Evolutionary conservation across 179 eudicot species (phyloP), one percentile per base, ranked within the genome.

Genomic region (Corrigiola litoralis): DNA sequence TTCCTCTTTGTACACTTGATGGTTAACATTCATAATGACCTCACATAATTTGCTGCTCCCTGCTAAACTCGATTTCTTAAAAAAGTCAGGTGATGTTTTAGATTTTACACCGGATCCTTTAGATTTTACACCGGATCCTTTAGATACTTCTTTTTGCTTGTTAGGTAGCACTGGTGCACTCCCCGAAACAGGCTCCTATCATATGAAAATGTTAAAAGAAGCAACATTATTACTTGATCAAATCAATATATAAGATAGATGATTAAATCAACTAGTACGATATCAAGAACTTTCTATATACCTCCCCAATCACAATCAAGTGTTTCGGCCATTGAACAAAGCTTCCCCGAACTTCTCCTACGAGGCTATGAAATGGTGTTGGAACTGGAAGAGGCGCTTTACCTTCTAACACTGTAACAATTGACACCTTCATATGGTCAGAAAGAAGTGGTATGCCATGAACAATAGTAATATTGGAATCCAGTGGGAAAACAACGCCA

Each of bases 291-390:
- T n/a, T n/a, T n/a, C n/a, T 12, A 13, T 31, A 5, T 54, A 54
- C 40, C 58, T 54, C 40, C 3, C 40, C 58, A 5, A 54, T 6
- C n/a, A 14, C n/a, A 16, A 54, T 54, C 4, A 54, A 6, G 10
- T 54, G 4, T 20, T 54, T 54, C 1, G 59, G 59, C 59, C 59
- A 55, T 14, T 55, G 59, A n/a, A 55, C 41, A 55, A 32, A 55
- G 18, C 59, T 55, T 33, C 41, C 59, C 0, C 6, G 13, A 3
- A 25, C 59, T 8, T 55, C 59, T 31, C 4, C 41, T n/a, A 32
- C 41, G 17, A 23, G 40, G 13, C 33, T 41, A 2, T 16, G 27
- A 55, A n/a, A 55, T 34, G 17, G 42, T 2, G 60, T 55, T 5
- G 60, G 44, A 33, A 55, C 11, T 1, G 6, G 60, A 55, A 55